These are phyloP conservation scores for Nemania diffusa DNA, from an alignment of 2,329 filamentous ascomycete genomes.

Conservation along the genomic window DNA sequence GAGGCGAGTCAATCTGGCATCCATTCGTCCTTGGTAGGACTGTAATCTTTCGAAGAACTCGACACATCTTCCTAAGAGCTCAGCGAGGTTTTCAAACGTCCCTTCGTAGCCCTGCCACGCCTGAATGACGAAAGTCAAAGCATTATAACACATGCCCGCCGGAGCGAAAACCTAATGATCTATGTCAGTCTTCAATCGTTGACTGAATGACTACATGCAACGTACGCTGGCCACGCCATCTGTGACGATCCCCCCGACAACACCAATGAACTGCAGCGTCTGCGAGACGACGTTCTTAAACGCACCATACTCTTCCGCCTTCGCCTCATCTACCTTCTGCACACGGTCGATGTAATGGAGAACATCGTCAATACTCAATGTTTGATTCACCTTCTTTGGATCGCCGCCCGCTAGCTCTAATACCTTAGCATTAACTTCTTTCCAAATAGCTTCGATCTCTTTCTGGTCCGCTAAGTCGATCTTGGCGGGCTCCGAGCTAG, in stretches of 20 bases:
- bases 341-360: constrained; percentile 46
- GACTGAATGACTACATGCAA: not conserved
- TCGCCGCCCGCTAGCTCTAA: constrained; percentile 49
- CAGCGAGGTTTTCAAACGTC: constrained; percentile 49
- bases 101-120: constrained; percentile 52
- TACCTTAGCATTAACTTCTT: constrained; percentile 49
- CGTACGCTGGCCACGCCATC: constrained; percentile 44
- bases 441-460: constrained; percentile 50
- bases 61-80: constrained; percentile 49
- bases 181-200: constrained; percentile 14
- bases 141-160: constrained; percentile 50
- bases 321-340: constrained; percentile 45
- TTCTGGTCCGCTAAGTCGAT: constrained; percentile 44
- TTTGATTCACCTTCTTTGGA: constrained; percentile 40
- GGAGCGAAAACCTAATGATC: constrained; percentile 49
- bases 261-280: constrained; percentile 50
- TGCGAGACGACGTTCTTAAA: constrained; percentile 46
- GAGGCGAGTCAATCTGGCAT: constrained; percentile 47
- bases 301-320: constrained; percentile 45
- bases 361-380: constrained; percentile 47
- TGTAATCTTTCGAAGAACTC: constrained; percentile 50
- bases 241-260: constrained; percentile 50
- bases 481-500: constrained; percentile 39
- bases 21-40: constrained; percentile 50
- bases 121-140: constrained; percentile 52